Percentiles rank a stretch among this genome's conserved stretches.
Conservation (phyloP, 371 early-diverging fungal species). For the Actinomortierella wolfii region DNA sequence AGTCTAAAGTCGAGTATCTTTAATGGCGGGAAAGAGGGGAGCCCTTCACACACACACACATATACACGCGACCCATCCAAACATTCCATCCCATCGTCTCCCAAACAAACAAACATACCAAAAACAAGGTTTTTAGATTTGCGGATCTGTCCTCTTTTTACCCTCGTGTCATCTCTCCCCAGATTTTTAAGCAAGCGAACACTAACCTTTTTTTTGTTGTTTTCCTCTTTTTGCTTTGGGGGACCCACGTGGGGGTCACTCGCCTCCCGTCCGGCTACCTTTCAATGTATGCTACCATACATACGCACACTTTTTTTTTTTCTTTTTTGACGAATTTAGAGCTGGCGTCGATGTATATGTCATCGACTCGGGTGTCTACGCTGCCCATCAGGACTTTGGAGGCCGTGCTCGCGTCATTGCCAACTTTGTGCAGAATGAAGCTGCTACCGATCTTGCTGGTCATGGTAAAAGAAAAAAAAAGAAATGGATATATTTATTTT, state of each 20-base stretch:
- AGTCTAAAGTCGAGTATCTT: no score
- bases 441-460: slow-evolving; percentile 51
- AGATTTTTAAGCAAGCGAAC: not conserved
- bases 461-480: no score
- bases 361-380: slow-evolving; percentile 66
- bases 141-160: not conserved
- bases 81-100: no score
- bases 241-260: no score
- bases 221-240: not conserved
- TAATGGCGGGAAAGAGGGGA: no score
- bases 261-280: not conserved
- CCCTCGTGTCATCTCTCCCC: no score
- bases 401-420: slow-evolving; percentile 47
- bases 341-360: slow-evolving; percentile 59
- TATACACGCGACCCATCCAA: no score
- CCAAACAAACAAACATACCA: no score
- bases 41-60: no score
- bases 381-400: slow-evolving; percentile 57
- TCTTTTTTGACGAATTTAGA: no score
- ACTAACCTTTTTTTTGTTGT: not conserved
- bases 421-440: slow-evolving; percentile 48
- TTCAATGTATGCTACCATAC: not conserved
- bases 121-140: no score
- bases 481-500: not conserved
- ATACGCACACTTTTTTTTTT: not conserved